Conservation (phyloP, 2,329 filamentous ascomycete species). For the Akanthomyces lecanii region DNA sequence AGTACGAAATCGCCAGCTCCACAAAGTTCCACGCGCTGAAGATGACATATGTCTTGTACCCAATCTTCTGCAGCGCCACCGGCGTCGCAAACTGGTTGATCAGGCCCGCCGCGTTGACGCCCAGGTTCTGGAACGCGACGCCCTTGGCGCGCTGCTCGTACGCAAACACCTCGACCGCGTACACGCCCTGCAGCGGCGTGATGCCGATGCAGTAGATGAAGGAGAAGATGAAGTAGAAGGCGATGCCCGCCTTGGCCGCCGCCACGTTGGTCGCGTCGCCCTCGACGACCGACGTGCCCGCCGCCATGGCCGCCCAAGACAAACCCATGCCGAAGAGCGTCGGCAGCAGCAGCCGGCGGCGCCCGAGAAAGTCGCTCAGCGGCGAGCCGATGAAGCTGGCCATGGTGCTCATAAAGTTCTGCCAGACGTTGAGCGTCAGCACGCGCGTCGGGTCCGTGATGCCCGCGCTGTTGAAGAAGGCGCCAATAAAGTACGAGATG, state of each 20-base stretch:
- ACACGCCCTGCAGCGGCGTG: conserved; percentile 28
- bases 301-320: conserved; percentile 27
- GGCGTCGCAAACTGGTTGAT: conserved; percentile 38
- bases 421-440: conserved; percentile 18
- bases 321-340: conserved; percentile 11
- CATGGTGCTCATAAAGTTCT: conserved; percentile 16
- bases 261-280: conserved; percentile 30
- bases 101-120: conserved; percentile 37
- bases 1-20: conserved; percentile 37
- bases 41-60: conserved; percentile 44
- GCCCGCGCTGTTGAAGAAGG: conserved; percentile 49
- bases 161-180: conserved; percentile 42
- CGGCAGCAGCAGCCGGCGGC: conserved; percentile 9
- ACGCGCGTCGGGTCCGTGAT: conserved; percentile 32
- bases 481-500: conserved; percentile 46
- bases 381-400: conserved; percentile 15
- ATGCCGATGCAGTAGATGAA: conserved; percentile 41
- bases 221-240: conserved; percentile 46
- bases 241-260: conserved; percentile 42
- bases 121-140: conserved; percentile 36
- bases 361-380: conserved; percentile 11
- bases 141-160: conserved; percentile 47
- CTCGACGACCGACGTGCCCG: conserved; percentile 49
- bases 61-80: conserved; percentile 39
- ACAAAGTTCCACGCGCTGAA: conserved; percentile 36